These are phyloP conservation scores for Pulveroboletus sp. DNA, from an alignment of 768 basidiomycete genomes.

Conservation along the genomic window DNA sequence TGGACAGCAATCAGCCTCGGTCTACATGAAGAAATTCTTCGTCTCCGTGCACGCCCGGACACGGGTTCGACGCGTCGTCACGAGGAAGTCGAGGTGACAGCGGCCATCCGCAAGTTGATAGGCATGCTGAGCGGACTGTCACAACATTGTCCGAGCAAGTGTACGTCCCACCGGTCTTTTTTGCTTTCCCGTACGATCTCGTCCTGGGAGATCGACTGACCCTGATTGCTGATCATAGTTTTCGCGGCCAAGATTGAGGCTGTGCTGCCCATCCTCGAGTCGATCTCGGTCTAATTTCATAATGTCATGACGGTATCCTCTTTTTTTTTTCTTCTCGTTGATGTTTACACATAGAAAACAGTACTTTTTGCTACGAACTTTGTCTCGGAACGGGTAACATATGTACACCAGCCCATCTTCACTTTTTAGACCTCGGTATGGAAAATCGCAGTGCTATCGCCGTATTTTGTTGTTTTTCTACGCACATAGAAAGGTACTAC, in stretches of 20 bases:
- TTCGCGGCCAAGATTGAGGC: slow-evolving; percentile 25
- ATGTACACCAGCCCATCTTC: too few relatives aligned
- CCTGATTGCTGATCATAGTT: slow-evolving; percentile 4
- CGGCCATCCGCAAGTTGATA: slow-evolving; percentile 15
- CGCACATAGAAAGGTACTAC: too few relatives aligned
- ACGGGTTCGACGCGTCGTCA: slow-evolving; percentile 4
- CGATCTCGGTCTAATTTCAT: slow-evolving; percentile 7
- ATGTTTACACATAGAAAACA: neutral
- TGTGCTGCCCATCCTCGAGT: slow-evolving; percentile 22
- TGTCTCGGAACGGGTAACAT: too few relatives aligned
- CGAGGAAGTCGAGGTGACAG: slow-evolving; percentile 12
- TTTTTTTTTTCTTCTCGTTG: neutral
- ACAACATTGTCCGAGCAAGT: slow-evolving; percentile 12
- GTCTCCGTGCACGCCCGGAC: slow-evolving; percentile 13
- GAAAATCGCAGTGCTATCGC: too few relatives aligned
- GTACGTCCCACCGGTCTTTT: too few relatives aligned
- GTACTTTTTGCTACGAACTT: too few relatives aligned
- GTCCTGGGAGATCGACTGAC: neutral
- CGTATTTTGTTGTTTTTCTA: too few relatives aligned
- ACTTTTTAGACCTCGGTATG: too few relatives aligned
- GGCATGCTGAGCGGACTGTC: slow-evolving; percentile 17
- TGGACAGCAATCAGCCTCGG: slow-evolving; percentile 23
- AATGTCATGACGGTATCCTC: neutral
- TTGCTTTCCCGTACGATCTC: too few relatives aligned
- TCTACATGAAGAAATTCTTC: slow-evolving; percentile 20